A percentile compares a stretch with the other conserved stretches of the same genome.
These are phyloP conservation scores for Millerozyma miso DNA, from an alignment of 805 yeast genomes.

Conservation along the genomic window DNA sequence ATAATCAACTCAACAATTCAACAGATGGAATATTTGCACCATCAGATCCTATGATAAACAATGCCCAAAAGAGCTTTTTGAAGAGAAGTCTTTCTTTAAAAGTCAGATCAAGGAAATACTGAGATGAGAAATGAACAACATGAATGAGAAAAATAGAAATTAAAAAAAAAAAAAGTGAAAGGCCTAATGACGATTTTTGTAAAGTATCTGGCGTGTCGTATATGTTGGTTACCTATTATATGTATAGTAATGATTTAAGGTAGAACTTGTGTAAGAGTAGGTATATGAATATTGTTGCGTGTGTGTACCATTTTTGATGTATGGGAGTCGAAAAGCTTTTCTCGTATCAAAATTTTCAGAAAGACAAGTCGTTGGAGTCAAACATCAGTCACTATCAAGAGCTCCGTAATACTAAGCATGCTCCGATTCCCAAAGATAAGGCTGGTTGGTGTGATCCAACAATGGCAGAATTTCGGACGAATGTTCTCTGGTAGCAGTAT, in stretches of 20 bases:
- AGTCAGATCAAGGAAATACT: conserved; percentile 11
- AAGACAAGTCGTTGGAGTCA: neutral
- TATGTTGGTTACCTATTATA: neutral
- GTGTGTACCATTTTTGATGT: neutral
- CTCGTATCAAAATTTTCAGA: neutral
- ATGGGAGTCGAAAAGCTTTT: neutral
- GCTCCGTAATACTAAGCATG: neutral
- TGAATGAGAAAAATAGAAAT: too few relatives aligned
- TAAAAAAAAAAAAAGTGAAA: too few relatives aligned
- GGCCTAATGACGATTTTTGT: too few relatives aligned
- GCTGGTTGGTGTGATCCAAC: neutral
- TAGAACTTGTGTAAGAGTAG: neutral
- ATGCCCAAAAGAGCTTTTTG: conserved; percentile 3
- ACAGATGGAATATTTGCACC: conserved; percentile 1
- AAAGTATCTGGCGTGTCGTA: too few relatives aligned
- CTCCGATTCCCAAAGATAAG: neutral
- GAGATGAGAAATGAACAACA: neutral
- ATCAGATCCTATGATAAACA: conserved; percentile 1
- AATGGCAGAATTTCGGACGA: neutral
- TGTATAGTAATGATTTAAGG: neutral
- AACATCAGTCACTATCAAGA: neutral
- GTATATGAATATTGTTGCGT: neutral
- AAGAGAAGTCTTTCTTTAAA: conserved; percentile 15
- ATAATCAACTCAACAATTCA: conserved; percentile 1
- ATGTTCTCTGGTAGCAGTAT: neutral